These are phyloP conservation scores for Globisporangium middletonii DNA, from an alignment of 352 stramenopile genomes.

Conservation along the genomic window DNA sequence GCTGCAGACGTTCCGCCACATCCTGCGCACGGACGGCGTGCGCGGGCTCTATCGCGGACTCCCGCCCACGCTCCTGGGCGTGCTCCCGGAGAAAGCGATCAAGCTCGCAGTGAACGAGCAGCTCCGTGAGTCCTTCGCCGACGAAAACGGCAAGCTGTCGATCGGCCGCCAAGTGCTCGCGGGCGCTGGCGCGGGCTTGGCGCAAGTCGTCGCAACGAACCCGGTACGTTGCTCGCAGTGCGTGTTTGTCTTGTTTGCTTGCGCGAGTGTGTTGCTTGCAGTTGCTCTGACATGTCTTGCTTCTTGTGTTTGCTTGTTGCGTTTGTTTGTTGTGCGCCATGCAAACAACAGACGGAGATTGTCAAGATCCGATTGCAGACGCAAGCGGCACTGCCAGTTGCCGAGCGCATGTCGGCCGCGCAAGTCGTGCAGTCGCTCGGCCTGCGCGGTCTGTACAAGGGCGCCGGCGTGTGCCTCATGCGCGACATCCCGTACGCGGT, in stretches of 20 bases:
- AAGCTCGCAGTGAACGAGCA: constrained; percentile 91
- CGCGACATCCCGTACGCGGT: constrained; percentile 91
- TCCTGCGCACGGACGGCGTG: constrained; percentile 62
- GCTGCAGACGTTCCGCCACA: constrained; percentile 62
- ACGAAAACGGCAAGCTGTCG: constrained; percentile 56
- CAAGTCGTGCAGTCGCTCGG: constrained; percentile 70
- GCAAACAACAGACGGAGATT: constrained; percentile 71
- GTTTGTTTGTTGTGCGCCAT: constrained; percentile 5
- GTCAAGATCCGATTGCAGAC: constrained; percentile 91
- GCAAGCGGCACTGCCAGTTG: constrained; percentile 59
- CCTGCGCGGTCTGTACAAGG: constrained; percentile 82
- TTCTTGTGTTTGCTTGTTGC: constrained; percentile 4
- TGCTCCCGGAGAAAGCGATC: constrained; percentile 88
- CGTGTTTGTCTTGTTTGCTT: too few relatives aligned
- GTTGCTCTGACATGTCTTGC: constrained; percentile 1
- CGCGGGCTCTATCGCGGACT: constrained; percentile 74
- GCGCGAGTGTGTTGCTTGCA: neutral
- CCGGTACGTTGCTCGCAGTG: constrained; percentile 30
- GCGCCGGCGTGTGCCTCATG: constrained; percentile 80
- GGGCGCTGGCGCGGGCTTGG: constrained; percentile 65
- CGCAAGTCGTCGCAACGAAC: constrained; percentile 85
- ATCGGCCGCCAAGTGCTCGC: constrained; percentile 59
- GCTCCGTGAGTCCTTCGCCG: constrained; percentile 64
- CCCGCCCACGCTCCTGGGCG: constrained; percentile 71
- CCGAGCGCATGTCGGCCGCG: constrained; percentile 46